phyloP scores from a whole-genome alignment of 169 alveolate genomes.

The Eimeria tenella region DNA sequence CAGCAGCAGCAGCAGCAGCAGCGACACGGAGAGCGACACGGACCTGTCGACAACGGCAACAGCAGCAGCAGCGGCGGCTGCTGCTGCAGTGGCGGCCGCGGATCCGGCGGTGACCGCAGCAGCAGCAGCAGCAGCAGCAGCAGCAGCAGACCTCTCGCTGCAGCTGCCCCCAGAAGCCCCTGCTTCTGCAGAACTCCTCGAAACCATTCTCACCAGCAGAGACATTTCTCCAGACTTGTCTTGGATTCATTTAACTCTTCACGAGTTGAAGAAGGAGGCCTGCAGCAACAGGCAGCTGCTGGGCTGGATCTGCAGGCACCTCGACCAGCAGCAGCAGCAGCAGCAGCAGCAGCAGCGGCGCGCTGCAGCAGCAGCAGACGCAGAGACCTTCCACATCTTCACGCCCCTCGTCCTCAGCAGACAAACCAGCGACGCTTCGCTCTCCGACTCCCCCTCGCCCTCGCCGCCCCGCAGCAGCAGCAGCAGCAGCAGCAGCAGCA shows the following conservation, averaged over 20 bases:
- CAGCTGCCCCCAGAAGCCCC: too few relatives aligned
- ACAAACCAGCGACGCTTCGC: conserved; percentile 21
- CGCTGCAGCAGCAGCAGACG: background rate
- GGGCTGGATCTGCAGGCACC: background rate
- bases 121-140: conserved; percentile 20
- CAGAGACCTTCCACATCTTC: conserved; percentile 9
- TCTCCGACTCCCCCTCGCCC: background rate
- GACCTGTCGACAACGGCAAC: background rate
- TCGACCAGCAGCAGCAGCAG: background rate
- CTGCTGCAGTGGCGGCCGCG: background rate
- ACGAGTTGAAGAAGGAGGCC: background rate
- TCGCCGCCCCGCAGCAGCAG: background rate
- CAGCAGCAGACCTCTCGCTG: background rate
- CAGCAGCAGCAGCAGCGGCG: background rate
- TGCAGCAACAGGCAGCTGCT: background rate
- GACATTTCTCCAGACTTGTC: conserved; percentile 16
- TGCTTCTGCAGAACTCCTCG: background rate
- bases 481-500: background rate
- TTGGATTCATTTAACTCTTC: background rate
- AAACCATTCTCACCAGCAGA: background rate
- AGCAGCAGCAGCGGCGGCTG: background rate
- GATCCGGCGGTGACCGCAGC: background rate
- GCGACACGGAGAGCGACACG: background rate
- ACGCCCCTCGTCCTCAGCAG: conserved; percentile 1
- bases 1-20: too few relatives aligned